phyloP scores from a whole-genome alignment of 805 yeast genomes.

The Danielozyma ontarioensis region DNA sequence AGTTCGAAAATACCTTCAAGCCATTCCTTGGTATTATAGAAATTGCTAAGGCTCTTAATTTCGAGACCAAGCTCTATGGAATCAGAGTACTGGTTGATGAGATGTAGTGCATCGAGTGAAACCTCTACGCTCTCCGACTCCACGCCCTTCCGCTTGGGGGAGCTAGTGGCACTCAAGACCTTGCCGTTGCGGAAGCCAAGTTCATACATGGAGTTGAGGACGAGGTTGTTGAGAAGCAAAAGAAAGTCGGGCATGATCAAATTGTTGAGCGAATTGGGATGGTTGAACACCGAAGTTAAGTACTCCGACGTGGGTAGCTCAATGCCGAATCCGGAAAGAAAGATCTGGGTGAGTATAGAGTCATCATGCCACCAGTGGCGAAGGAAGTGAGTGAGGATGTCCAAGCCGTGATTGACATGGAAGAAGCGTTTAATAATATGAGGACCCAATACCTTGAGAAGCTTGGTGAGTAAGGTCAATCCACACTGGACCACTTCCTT shows the following conservation, averaged over 20 bases:
- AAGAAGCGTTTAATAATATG: conserved; percentile 46
- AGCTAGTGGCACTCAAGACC: conserved; percentile 26
- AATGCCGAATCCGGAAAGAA: conserved; percentile 45
- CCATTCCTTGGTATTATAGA: conserved; percentile 27
- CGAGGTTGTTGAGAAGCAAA: conserved; percentile 27
- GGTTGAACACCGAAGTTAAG: conserved; percentile 1
- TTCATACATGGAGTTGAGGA: conserved; percentile 25
- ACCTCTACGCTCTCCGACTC: conserved; percentile 14
- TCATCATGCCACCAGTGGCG: conserved; percentile 46
- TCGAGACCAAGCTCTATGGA: conserved; percentile 26
- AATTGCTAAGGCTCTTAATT: conserved; percentile 13
- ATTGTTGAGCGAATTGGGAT: conserved; percentile 6
- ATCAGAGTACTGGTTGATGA: conserved; percentile 29
- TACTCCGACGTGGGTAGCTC: conserved; percentile 10
- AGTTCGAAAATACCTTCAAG: conserved; percentile 36
- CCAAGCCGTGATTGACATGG: conserved; percentile 45
- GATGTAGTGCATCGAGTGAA: conserved; percentile 29
- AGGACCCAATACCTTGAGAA: conserved; percentile 43
- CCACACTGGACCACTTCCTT: conserved; percentile 35
- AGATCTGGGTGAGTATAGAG: conserved; percentile 35
- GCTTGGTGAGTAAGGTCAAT: conserved; percentile 43
- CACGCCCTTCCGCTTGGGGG: conserved; percentile 14
- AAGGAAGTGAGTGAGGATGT: conserved; percentile 41
- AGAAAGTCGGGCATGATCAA: conserved; percentile 45
- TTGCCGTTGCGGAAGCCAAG: conserved; percentile 26